Evolutionary conservation across 2,329 filamentous ascomycete genomes (phyloP), one percentile per base, ranked within the genome.

Genomic region (Akanthomyces dipterigenus): DNA sequence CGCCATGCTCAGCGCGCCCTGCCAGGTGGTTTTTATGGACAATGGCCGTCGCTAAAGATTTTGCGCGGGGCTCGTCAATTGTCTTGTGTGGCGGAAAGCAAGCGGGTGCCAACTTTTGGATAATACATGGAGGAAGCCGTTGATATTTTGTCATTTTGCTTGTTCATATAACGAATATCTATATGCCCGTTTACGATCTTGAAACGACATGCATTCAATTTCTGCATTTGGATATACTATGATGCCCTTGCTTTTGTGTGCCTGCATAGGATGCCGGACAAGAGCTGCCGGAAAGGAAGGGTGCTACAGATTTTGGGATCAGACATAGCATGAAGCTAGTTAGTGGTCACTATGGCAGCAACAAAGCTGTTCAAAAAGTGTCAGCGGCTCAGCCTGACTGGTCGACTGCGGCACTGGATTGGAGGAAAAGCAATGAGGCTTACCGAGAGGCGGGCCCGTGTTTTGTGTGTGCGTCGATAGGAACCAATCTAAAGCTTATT

Each of bases 141-240:
- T 24, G 16, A 18, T 36, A 50, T 56, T 45, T 42, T 55, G 36
- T 59, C 24, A 40, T 50, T 58, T 46, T 43, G 28, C 38, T 26
- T 55, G 46, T 34, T 50, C 31, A 51, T 34, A 60, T 51, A 43
- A 59, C 55, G 55, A 62, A 60, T 54, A 60, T 61, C 18, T 26
- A 55, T 42, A 61, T 55, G 49, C 34, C 55, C 58, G 34, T 61
- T 60, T 20, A 61, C 53, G 50, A 61, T 31, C 34, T 38, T 28
- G 49, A 22, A 34, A 55, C 22, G 20, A 34, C 22, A 26, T 45
- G 54, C 54, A 56, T 46, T 56, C 20, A 20, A 36, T n/a, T 31
- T 55, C 16, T 40, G 50, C 40, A 8, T 36, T 36, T 36, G 8
- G 12, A 36, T 36, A 12, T 36, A 36, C 8, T 12, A 38, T 11